Evolutionary conservation across 805 yeast species (phyloP).

Genomic region (Yamadazyma nakazawae): DNA sequence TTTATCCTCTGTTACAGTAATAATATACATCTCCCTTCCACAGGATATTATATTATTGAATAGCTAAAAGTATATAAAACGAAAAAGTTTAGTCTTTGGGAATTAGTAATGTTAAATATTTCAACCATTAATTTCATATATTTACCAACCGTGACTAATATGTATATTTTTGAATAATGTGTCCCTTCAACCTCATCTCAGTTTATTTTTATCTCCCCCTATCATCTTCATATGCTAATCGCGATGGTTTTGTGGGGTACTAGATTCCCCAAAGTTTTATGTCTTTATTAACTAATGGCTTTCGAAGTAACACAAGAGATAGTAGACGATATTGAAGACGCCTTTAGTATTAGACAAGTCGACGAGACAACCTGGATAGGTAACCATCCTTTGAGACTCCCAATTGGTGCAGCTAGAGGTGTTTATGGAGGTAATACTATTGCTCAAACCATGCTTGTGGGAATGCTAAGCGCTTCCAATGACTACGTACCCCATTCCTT

Average conservation of each 20-base stretch:
- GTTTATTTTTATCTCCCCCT: background rate
- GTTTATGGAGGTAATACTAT: slow-evolving; percentile 70
- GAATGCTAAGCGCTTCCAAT: slow-evolving; percentile 43
- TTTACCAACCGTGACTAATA: too few relatives aligned
- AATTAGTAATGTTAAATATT: too few relatives aligned
- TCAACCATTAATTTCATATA: too few relatives aligned
- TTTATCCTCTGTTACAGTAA: too few relatives aligned
- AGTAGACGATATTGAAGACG: slow-evolving; percentile 23
- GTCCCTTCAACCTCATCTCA: background rate
- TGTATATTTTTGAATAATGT: background rate
- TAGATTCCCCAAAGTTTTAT: background rate
- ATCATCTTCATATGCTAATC: background rate
- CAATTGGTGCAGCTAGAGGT: slow-evolving; percentile 52
- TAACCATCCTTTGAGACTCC: slow-evolving; percentile 32
- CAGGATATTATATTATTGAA: too few relatives aligned
- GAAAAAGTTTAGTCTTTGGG: too few relatives aligned
- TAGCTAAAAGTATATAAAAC: too few relatives aligned
- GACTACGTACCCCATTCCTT: slow-evolving; percentile 52
- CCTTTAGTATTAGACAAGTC: slow-evolving; percentile 24
- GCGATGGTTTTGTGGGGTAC: slow-evolving; percentile 2
- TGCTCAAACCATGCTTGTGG: slow-evolving; percentile 63
- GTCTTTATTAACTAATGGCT: background rate
- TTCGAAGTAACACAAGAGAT: background rate
- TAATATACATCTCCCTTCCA: too few relatives aligned
- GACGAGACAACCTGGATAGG: slow-evolving; percentile 30